These are phyloP conservation scores for Serpula lacrymans DNA, from an alignment of 768 basidiomycete genomes.

Conservation along the genomic window DNA sequence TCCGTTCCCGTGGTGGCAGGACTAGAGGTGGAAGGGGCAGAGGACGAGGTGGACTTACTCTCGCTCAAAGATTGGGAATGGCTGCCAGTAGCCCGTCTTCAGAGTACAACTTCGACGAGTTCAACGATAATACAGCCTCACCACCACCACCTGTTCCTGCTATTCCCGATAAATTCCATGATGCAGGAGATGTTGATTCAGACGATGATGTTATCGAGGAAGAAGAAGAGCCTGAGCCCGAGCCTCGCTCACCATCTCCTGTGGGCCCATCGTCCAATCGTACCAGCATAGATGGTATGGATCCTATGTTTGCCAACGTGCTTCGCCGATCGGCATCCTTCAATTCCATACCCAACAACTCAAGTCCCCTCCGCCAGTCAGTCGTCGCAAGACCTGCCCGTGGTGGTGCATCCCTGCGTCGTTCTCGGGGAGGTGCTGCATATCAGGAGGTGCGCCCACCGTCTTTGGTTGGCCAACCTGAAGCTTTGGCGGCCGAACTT, in stretches of 20 bases:
- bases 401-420: constrained; percentile 48
- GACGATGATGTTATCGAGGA: constrained; percentile 25
- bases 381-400: constrained; percentile 49
- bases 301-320: constrained; percentile 79
- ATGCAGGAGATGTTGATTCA: constrained; percentile 16
- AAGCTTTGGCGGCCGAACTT: constrained; percentile 68
- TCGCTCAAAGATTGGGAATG: constrained; percentile 61
- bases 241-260: constrained; percentile 37
- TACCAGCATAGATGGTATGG: constrained; percentile 82
- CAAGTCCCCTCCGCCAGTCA: constrained; percentile 62
- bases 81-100: constrained; percentile 53
- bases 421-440: constrained; percentile 62
- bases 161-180: constrained; percentile 29
- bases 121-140: constrained; percentile 10
- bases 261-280: constrained; percentile 50
- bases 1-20: constrained; percentile 44
- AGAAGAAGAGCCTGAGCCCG: constrained; percentile 22
- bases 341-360: constrained; percentile 39
- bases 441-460: constrained; percentile 69
- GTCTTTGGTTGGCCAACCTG: constrained; percentile 69
- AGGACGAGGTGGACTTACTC: constrained; percentile 44
- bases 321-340: constrained; percentile 53
- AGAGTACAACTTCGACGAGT: constrained; percentile 35
- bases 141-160: constrained; percentile 31
- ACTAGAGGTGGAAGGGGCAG: constrained; percentile 51